phyloP scores from a whole-genome alignment of 495 filamentous ascomycete species.

The Penicillium cinerascens region DNA sequence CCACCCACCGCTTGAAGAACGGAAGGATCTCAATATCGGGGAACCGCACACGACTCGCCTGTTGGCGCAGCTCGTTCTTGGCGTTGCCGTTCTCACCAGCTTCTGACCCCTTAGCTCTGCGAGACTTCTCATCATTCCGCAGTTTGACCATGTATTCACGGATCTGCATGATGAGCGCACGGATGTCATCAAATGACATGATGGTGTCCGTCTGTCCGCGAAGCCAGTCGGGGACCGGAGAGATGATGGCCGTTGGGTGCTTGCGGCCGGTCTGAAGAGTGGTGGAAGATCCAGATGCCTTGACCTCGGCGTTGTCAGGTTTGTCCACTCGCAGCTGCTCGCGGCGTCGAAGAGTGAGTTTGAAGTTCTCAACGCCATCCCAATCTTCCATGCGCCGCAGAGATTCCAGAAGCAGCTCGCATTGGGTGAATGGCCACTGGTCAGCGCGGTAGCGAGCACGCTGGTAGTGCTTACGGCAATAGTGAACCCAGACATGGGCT shows the following conservation, averaged over 20 bases:
- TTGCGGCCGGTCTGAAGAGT: constrained; percentile 6
- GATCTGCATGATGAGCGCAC: constrained; percentile 22
- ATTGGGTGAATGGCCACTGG: constrained; percentile 58
- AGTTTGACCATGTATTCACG: constrained; percentile 14
- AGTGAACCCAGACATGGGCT: constrained; percentile 60
- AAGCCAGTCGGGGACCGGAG: constrained; percentile 37
- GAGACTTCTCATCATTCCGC: constrained; percentile 1
- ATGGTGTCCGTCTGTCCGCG: constrained; percentile 16
- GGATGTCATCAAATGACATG: constrained; percentile 33
- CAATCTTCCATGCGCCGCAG: constrained; percentile 57
- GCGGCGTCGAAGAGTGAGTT: constrained; percentile 25
- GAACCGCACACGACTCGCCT: constrained; percentile 29
- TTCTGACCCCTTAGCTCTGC: neutral
- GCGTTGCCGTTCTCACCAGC: neutral
- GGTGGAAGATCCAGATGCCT: neutral
- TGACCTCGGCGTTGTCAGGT: neutral
- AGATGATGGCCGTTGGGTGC: constrained; percentile 19
- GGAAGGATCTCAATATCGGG: constrained; percentile 70
- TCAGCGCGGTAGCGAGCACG: constrained; percentile 61
- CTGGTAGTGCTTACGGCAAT: constrained; percentile 86
- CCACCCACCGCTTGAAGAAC: constrained; percentile 37
- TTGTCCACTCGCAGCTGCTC: constrained; percentile 15
- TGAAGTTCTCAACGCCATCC: constrained; percentile 45
- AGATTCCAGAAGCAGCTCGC: constrained; percentile 54
- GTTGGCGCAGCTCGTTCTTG: neutral